A percentile compares a stretch with the other conserved stretches of the same genome.
Evolutionary conservation across 768 basidiomycete species (phyloP).

Genomic region (Pholiota microspora): DNA sequence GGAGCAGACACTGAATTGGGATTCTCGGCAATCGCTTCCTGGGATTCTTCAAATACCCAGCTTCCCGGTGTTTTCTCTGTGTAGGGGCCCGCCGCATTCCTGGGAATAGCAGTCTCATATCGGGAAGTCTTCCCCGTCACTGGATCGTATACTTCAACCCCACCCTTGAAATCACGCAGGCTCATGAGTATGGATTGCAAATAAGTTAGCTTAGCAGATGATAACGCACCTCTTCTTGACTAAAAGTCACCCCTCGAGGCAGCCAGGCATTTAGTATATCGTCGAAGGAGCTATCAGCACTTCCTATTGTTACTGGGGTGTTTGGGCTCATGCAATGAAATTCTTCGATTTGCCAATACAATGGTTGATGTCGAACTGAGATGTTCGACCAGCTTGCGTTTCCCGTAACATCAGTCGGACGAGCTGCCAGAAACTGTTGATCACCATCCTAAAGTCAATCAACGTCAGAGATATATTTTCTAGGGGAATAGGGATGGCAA

Average conservation of each 20-base stretch:
- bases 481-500: conserved; percentile 14
- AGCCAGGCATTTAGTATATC: conserved; percentile 50
- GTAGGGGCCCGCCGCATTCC: conserved; percentile 35
- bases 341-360: conserved; percentile 42
- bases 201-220: background rate
- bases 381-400: conserved; percentile 20
- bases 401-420: background rate
- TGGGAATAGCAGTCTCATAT: conserved; percentile 46
- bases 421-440: background rate
- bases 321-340: conserved; percentile 43
- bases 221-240: conserved; percentile 29
- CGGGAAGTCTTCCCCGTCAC: conserved; percentile 34
- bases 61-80: conserved; percentile 13
- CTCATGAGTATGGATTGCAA: background rate
- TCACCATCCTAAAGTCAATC: background rate
- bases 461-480: background rate
- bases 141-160: conserved; percentile 40
- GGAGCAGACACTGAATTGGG: conserved; percentile 17
- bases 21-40: conserved; percentile 32
- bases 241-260: conserved; percentile 33
- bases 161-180: conserved; percentile 29
- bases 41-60: conserved; percentile 19
- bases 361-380: conserved; percentile 30
- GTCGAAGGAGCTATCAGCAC: conserved; percentile 31
- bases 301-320: conserved; percentile 33